Evolutionary conservation across 345 rosid genomes (phyloP).

Genomic region (Aquilaria sinensis): DNA sequence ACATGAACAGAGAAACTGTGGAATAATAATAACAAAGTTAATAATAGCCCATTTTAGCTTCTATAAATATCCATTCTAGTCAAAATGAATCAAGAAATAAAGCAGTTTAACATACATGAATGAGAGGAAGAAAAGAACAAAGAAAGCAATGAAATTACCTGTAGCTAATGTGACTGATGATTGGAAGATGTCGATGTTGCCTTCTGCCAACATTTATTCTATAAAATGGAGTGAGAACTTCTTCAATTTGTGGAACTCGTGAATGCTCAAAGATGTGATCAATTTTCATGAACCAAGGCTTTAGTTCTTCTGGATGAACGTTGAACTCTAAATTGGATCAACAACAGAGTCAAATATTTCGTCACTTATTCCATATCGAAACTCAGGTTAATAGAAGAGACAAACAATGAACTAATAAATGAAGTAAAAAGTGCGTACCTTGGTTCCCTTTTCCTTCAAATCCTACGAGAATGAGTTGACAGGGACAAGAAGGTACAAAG

Average conservation of each 20-base stretch:
- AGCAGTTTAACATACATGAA: slow-evolving; percentile 4
- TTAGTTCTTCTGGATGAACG: slow-evolving; percentile 79
- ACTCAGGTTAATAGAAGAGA: not conserved
- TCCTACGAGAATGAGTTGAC: slow-evolving; percentile 90
- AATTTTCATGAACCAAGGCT: slow-evolving; percentile 89
- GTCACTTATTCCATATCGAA: too few species aligned
- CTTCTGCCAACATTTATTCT: slow-evolving; percentile 53
- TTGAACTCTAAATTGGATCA: slow-evolving; percentile 45
- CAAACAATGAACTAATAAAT: not conserved
- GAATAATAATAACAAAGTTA: slow-evolving; percentile 11
- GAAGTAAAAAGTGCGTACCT: slow-evolving; percentile 34
- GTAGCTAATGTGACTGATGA: slow-evolving; percentile 71
- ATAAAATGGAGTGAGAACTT: slow-evolving; percentile 70
- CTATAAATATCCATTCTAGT: not conserved
- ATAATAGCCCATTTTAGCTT: not conserved
- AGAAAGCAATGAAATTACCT: slow-evolving; percentile 38
- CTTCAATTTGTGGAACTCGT: slow-evolving; percentile 66
- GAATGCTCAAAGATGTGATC: slow-evolving; percentile 94
- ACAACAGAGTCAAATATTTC: slow-evolving; percentile 9
- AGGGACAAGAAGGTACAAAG: slow-evolving; percentile 83
- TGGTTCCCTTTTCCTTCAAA: slow-evolving; percentile 97
- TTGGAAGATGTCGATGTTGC: slow-evolving; percentile 67
- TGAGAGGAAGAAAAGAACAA: slow-evolving; percentile 6
- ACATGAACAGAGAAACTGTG: slow-evolving; percentile 91
- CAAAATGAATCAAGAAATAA: not conserved